phyloP scores from a whole-genome alignment of 2,329 filamentous ascomycete species.

The Calonectria pseudoreteaudii region DNA sequence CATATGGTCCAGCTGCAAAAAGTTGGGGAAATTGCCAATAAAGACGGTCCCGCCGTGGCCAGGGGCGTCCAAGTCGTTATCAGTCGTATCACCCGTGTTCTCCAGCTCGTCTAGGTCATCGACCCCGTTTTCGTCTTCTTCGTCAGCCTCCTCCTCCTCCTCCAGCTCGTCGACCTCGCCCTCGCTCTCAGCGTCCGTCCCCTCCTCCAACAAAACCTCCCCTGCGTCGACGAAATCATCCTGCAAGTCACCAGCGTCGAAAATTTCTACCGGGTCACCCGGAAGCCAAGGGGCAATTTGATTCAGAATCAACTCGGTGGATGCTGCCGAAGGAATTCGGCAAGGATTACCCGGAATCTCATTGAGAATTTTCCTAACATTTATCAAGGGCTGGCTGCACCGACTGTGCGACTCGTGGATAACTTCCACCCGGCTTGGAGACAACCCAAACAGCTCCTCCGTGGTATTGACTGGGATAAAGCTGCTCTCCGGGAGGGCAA shows the following conservation, averaged over 20 bases:
- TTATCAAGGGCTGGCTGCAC: conserved; percentile 39
- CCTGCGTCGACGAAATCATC: conserved; percentile 25
- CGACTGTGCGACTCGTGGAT: conserved; percentile 26
- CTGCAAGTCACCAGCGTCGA: conserved; percentile 24
- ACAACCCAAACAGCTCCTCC: conserved; percentile 50
- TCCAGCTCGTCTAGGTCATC: conserved; percentile 33
- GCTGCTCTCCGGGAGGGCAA: conserved; percentile 57
- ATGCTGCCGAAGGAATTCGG: conserved; percentile 8
- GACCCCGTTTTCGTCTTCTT: conserved; percentile 31
- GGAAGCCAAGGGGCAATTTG: conserved; percentile 30
- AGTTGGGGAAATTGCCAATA: neutral
- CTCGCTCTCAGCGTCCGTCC: conserved; percentile 32
- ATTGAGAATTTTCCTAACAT: conserved; percentile 40
- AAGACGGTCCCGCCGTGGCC: neutral
- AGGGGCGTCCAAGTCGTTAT: conserved; percentile 24
- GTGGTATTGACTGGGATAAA: conserved; percentile 53
- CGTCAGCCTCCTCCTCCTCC: conserved; percentile 32
- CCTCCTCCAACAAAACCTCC: conserved; percentile 30
- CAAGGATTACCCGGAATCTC: conserved; percentile 48
- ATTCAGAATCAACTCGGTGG: conserved; percentile 11
- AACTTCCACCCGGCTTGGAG: conserved; percentile 31
- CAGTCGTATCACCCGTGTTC: conserved; percentile 33
- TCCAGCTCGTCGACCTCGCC: conserved; percentile 34
- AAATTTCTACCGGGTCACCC: conserved; percentile 17
- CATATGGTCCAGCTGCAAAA: neutral